Evolutionary conservation across 2,329 filamentous ascomycete genomes (phyloP), one percentile per base, ranked within the genome.

Genomic region (Penicillium sp.): DNA sequence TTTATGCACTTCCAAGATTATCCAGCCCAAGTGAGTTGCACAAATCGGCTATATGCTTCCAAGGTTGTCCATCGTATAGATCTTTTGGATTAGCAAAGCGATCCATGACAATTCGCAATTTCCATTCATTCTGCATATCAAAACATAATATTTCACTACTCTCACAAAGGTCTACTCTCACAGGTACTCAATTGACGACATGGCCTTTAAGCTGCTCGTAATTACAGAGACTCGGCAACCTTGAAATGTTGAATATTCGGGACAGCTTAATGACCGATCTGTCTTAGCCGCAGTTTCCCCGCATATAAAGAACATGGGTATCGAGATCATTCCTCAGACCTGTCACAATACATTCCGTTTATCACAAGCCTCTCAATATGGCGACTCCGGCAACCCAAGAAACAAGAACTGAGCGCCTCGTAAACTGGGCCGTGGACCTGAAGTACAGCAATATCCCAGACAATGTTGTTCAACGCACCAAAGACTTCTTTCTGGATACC

Each of bases 401-500:
- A 42, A 63, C 64, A 5, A 55, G 61, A 43, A 65, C 61, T 8
- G 57, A 66, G 34, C 56, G 47, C n/a, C 50, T 66, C 11, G 64
- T 62, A 36, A 54, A 31, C 13, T 67, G 64, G 62, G 58, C 64
- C 13, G 49, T 58, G 9, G 54, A 56, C 9, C 54, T 68, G 14
- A 48, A 58, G 22, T 68, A 65, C 46, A 22, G 49, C 2, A 60
- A 67, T 24, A 61, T 69, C 16, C 63, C 67, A 4, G 36, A 56
- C 13, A 40, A 63, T 43, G 67, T 67, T 2, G 47, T 71, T 21
- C 51, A 69, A 43, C 66, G 68, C 16, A 71, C 68, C 6, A 70
- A 69, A 36, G 68, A 69, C 40, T 65, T 71, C 32, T 71, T 71
- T 47, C 42, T 69, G 10, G 68, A 71, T 47, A 66, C 63, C 38